Conservation (phyloP, 2,329 filamentous ascomycete genomes). For the Madurella fahalii region DNA sequence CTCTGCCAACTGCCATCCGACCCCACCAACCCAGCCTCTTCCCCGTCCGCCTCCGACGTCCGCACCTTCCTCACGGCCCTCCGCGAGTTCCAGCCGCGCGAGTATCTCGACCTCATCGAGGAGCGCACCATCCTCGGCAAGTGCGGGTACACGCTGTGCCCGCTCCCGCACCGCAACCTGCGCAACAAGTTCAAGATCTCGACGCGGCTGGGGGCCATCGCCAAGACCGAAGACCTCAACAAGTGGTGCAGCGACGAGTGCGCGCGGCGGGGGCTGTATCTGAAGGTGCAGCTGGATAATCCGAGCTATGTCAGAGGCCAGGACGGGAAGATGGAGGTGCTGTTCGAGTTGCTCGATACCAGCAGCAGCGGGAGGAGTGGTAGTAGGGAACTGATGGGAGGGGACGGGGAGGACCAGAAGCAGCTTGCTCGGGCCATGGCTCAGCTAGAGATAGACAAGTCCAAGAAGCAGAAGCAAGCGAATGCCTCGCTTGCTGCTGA, state of each 20-base stretch:
- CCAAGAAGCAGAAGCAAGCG: slow-evolving; percentile 7
- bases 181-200: slow-evolving; percentile 64
- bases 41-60: slow-evolving; percentile 55
- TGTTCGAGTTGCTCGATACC: slow-evolving; percentile 46
- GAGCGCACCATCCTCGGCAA: slow-evolving; percentile 80
- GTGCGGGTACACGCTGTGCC: slow-evolving; percentile 82
- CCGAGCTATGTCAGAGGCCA: slow-evolving; percentile 42
- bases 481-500: slow-evolving; percentile 15
- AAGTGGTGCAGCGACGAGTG: slow-evolving; percentile 84
- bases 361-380: not conserved
- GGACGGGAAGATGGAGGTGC: slow-evolving; percentile 45
- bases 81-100: slow-evolving; percentile 72
- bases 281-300: slow-evolving; percentile 83
- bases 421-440: slow-evolving; percentile 15
- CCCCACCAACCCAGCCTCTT: slow-evolving; percentile 30
- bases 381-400: not conserved
- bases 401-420: not conserved
- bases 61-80: slow-evolving; percentile 63
- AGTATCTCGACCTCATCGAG: slow-evolving; percentile 83
- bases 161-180: slow-evolving; percentile 41
- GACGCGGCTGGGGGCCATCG: slow-evolving; percentile 54
- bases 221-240: slow-evolving; percentile 68
- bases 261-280: slow-evolving; percentile 72
- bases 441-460: slow-evolving; percentile 14
- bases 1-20: slow-evolving; percentile 59